These are phyloP conservation scores for Neoarthrinium moseri DNA, from an alignment of 2,329 filamentous ascomycete genomes.

Conservation along the genomic window DNA sequence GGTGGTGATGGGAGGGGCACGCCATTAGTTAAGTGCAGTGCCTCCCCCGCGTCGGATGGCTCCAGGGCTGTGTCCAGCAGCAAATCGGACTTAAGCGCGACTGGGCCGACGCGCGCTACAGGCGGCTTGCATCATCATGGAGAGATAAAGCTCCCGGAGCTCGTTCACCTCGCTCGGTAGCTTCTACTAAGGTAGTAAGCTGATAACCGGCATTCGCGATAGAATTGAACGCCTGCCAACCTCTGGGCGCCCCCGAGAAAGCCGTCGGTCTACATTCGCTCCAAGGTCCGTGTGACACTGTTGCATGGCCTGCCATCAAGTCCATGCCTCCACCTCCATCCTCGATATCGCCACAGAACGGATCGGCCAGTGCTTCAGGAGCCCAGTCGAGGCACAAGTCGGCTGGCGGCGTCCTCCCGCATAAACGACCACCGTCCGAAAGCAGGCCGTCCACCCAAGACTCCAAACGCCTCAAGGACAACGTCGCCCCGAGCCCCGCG, in stretches of 20 bases:
- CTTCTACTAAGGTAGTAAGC: too few species aligned
- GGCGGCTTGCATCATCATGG: slow-evolving; percentile 3
- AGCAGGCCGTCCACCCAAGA: slow-evolving; percentile 9
- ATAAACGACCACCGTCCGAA: slow-evolving; percentile 20
- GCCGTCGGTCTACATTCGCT: too few species aligned
- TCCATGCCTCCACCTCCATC: slow-evolving; percentile 18
- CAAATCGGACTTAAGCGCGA: slow-evolving; percentile 5
- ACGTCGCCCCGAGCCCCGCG: not conserved
- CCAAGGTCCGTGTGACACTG: slow-evolving; percentile 10
- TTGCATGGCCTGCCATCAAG: slow-evolving; percentile 8
- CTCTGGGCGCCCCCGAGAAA: too few species aligned
- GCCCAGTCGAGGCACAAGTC: slow-evolving; percentile 26
- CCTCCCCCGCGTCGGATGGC: not conserved
- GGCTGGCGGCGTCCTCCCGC: slow-evolving; percentile 13
- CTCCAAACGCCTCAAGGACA: slow-evolving; percentile 6
- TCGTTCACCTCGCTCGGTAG: too few species aligned
- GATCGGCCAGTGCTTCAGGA: slow-evolving; percentile 18
- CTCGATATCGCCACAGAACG: slow-evolving; percentile 27
- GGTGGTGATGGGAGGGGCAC: too few species aligned
- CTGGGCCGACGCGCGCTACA: not conserved
- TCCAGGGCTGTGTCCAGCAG: not conserved
- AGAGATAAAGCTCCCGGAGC: not conserved
- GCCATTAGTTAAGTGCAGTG: not conserved
- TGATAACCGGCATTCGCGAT: too few species aligned
- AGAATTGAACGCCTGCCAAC: not conserved